Percentiles rank a stretch among this genome's conserved stretches.
These are phyloP conservation scores for Chlorociboria aeruginascens DNA, from an alignment of 495 filamentous ascomycete species.

Conservation along the genomic window DNA sequence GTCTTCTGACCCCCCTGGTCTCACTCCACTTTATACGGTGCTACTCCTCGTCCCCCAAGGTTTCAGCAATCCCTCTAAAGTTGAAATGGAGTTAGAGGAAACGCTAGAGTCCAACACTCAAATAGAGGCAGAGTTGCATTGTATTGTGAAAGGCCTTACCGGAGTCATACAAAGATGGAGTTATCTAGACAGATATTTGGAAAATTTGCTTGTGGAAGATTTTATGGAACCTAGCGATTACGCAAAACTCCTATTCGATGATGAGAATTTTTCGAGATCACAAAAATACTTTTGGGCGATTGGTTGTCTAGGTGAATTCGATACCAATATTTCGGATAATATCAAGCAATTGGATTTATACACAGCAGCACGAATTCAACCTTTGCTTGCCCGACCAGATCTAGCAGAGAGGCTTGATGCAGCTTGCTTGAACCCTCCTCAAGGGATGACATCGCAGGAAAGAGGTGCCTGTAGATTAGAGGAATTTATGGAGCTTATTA, in stretches of 20 bases:
- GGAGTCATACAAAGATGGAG: too few relatives aligned
- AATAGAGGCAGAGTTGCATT: too few relatives aligned
- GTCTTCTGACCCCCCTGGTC: too few relatives aligned
- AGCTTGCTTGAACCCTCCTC: neutral
- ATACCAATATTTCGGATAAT: conserved; percentile 19
- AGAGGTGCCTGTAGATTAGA: neutral
- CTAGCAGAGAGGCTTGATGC: neutral
- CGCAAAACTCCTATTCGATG: conserved; percentile 22
- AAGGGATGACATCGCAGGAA: neutral
- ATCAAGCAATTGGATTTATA: conserved; percentile 9
- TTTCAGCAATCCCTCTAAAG: too few relatives aligned
- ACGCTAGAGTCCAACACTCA: too few relatives aligned
- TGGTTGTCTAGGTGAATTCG: conserved; percentile 20
- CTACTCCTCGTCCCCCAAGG: too few relatives aligned
- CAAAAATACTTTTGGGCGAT: conserved; percentile 24
- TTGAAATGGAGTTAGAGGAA: too few relatives aligned
- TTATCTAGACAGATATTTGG: too few relatives aligned
- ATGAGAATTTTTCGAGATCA: conserved; percentile 21
- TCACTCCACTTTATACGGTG: too few relatives aligned
- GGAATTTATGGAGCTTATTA: neutral
- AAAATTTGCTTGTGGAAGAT: too few relatives aligned
- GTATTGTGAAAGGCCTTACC: too few relatives aligned
- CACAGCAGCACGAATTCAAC: neutral
- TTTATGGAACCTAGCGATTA: neutral
- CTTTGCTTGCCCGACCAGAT: neutral